Conservation (phyloP, 768 basidiomycete species). For the Tricholoma terreum region DNA sequence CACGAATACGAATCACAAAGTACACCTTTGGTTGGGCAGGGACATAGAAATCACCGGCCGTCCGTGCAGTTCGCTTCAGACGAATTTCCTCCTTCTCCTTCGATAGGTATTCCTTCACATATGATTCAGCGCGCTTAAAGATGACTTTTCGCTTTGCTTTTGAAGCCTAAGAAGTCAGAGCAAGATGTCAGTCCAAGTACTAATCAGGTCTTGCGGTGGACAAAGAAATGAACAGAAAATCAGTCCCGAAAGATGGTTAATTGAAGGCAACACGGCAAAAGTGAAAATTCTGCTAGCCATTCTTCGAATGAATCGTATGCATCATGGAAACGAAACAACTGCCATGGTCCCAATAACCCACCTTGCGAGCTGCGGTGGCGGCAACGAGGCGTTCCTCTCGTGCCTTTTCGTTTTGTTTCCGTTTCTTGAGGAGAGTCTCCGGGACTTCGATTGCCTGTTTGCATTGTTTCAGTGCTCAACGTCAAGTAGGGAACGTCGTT, state of each 20-base stretch:
- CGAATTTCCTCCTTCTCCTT: slow-evolving; percentile 97
- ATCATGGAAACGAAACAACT: slow-evolving; percentile 53
- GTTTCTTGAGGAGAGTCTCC: slow-evolving; percentile 99
- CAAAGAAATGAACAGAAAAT: slow-evolving; percentile 14
- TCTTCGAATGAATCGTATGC: slow-evolving; percentile 73
- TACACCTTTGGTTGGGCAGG: slow-evolving; percentile 95
- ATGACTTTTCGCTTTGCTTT: slow-evolving; percentile 94
- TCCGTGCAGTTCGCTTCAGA: slow-evolving; percentile 88
- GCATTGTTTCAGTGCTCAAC: slow-evolving; percentile 19
- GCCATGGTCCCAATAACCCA: slow-evolving; percentile 36
- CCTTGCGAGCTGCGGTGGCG: slow-evolving; percentile 85
- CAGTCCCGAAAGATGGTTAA: slow-evolving; percentile 98
- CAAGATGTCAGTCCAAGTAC: slow-evolving; percentile 5
- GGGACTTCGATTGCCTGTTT: slow-evolving; percentile 89
- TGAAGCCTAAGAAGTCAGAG: slow-evolving; percentile 52
- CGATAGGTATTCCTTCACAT: slow-evolving; percentile 92
- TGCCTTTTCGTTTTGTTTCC: slow-evolving; percentile 96
- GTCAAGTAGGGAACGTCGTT: neutral
- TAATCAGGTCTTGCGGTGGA: neutral
- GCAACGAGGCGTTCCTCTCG: slow-evolving; percentile 89
- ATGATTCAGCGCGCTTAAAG: slow-evolving; percentile 98
- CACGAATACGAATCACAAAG: slow-evolving; percentile 96
- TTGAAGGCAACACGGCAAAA: slow-evolving; percentile 72
- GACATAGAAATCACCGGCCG: slow-evolving; percentile 95
- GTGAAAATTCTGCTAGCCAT: slow-evolving; percentile 67